Conservation (phyloP, 306 rosid species). For the Vigna unguiculata region DNA sequence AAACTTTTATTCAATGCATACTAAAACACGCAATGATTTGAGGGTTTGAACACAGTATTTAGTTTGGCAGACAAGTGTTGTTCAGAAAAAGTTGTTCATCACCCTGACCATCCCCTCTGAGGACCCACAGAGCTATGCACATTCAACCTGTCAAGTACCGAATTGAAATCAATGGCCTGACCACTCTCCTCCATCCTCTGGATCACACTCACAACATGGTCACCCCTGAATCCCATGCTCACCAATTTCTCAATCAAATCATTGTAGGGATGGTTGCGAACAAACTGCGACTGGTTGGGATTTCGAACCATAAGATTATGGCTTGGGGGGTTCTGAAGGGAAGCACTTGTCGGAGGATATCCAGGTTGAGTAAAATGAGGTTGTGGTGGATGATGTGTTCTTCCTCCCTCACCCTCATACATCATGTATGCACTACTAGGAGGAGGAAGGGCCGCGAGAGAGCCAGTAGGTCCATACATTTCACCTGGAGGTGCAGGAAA, state of each 20-base stretch:
- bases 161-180: slow-evolving; percentile 83
- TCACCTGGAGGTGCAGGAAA: slow-evolving; percentile 69
- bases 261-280: slow-evolving; percentile 76
- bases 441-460: slow-evolving; percentile 66
- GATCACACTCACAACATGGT: slow-evolving; percentile 76
- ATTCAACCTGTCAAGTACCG: slow-evolving; percentile 87
- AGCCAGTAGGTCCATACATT: slow-evolving; percentile 62
- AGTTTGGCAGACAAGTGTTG: slow-evolving; percentile 6
- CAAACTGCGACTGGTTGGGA: slow-evolving; percentile 63
- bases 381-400: slow-evolving; percentile 68
- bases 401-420: slow-evolving; percentile 82
- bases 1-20: slow-evolving; percentile 89
- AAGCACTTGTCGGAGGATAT: slow-evolving; percentile 73
- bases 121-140: slow-evolving; percentile 72
- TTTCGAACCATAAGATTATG: slow-evolving; percentile 64
- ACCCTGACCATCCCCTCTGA: slow-evolving; percentile 87
- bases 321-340: slow-evolving; percentile 66
- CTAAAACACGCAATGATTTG: slow-evolving; percentile 80
- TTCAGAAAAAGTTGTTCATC: slow-evolving; percentile 29
- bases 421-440: slow-evolving; percentile 79
- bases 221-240: slow-evolving; percentile 91
- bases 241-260: slow-evolving; percentile 84
- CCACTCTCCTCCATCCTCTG: slow-evolving; percentile 98
- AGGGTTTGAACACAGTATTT: slow-evolving; percentile 18
- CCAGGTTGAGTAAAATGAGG: slow-evolving; percentile 73